These are phyloP conservation scores for Xylaria grammica DNA, from an alignment of 495 filamentous ascomycete species.

Conservation along the genomic window DNA sequence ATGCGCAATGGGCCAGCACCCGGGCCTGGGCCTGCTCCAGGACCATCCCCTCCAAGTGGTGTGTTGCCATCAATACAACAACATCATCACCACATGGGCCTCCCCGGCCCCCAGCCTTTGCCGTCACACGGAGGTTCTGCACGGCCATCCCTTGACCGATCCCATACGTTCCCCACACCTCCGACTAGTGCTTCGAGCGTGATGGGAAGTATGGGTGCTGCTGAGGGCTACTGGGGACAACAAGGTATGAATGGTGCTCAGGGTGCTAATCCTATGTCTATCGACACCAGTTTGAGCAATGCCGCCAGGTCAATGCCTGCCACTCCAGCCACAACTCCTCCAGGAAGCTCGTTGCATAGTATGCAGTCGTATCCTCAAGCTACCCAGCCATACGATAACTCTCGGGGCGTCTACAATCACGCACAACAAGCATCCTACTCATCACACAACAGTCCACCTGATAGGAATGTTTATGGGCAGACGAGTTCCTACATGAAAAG, in stretches of 20 bases:
- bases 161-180: slow-evolving; percentile 91
- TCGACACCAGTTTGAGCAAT: slow-evolving; percentile 82
- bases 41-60: slow-evolving; percentile 43
- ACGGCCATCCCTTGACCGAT: slow-evolving; percentile 77
- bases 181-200: slow-evolving; percentile 91
- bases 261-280: slow-evolving; percentile 74
- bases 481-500: slow-evolving; percentile 77
- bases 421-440: slow-evolving; percentile 73
- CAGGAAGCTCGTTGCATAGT: slow-evolving; percentile 73
- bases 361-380: slow-evolving; percentile 77
- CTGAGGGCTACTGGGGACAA: slow-evolving; percentile 74
- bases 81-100: slow-evolving; percentile 76
- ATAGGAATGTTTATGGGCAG: slow-evolving; percentile 73
- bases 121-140: slow-evolving; percentile 71
- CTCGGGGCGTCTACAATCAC: slow-evolving; percentile 82
- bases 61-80: slow-evolving; percentile 72
- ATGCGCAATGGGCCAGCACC: slow-evolving; percentile 49
- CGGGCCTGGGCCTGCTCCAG: slow-evolving; percentile 44
- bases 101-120: slow-evolving; percentile 72
- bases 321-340: slow-evolving; percentile 92
- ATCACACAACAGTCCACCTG: slow-evolving; percentile 64
- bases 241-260: slow-evolving; percentile 70
- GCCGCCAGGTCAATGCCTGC: slow-evolving; percentile 84
- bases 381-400: slow-evolving; percentile 74
- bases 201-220: slow-evolving; percentile 75